These are phyloP conservation scores for Pseudogymnoascus sp. DNA, from an alignment of 2,329 filamentous ascomycete species.

Conservation along the genomic window DNA sequence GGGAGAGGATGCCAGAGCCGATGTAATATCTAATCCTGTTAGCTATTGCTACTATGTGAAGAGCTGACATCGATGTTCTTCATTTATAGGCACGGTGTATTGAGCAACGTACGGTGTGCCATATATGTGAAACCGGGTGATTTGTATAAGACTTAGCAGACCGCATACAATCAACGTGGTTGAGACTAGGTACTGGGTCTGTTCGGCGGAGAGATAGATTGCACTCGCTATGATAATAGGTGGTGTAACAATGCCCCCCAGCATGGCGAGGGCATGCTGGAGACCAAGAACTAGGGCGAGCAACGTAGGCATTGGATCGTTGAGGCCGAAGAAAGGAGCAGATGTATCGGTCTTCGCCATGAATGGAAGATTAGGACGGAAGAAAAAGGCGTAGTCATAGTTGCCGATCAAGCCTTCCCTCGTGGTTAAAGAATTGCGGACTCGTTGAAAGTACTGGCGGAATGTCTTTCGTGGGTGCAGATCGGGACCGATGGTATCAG, in stretches of 20 bases:
- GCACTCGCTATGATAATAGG: slow-evolving; percentile 56
- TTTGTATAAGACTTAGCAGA: slow-evolving; percentile 58
- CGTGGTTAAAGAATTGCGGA: slow-evolving; percentile 41
- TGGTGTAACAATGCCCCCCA: slow-evolving; percentile 49
- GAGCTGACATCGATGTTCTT: background rate
- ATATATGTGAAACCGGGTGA: slow-evolving; percentile 57
- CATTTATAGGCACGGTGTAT: background rate
- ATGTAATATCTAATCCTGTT: slow-evolving; percentile 38
- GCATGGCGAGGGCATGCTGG: slow-evolving; percentile 64
- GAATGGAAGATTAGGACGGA: slow-evolving; percentile 63
- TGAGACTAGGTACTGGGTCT: slow-evolving; percentile 61
- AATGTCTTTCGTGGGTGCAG: slow-evolving; percentile 34
- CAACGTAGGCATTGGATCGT: slow-evolving; percentile 62
- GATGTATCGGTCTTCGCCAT: slow-evolving; percentile 53
- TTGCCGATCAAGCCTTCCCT: slow-evolving; percentile 70
- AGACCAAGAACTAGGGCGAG: slow-evolving; percentile 61
- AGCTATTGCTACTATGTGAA: background rate
- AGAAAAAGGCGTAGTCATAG: slow-evolving; percentile 84
- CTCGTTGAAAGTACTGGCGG: slow-evolving; percentile 34
- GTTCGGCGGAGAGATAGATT: slow-evolving; percentile 48
- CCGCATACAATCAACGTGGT: slow-evolving; percentile 63
- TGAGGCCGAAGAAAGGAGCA: slow-evolving; percentile 64
- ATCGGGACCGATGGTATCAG: slow-evolving; percentile 40
- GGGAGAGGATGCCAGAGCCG: slow-evolving; percentile 60
- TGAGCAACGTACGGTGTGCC: slow-evolving; percentile 43